phyloP scores from a whole-genome alignment of 371 early-diverging fungal species.

The Gilbertella persicaria region DNA sequence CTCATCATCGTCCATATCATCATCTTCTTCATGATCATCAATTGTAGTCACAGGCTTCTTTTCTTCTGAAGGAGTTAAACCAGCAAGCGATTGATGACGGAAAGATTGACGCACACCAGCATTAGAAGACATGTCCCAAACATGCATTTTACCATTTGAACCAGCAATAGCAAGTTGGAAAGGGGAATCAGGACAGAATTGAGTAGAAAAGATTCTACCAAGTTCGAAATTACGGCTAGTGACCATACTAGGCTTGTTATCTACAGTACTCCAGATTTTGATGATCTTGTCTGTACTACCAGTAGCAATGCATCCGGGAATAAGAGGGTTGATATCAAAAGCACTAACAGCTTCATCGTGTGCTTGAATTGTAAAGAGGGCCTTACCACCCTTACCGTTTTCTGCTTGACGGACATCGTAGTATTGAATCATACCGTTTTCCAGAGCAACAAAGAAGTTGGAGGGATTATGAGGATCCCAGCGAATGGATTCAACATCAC shows the following conservation, averaged over 20 bases:
- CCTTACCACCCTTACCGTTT: conserved; percentile 42
- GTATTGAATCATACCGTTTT: conserved; percentile 87
- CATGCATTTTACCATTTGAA: conserved; percentile 80
- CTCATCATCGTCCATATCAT: conserved; percentile 52
- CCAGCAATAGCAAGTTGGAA: conserved; percentile 86
- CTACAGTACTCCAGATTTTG: conserved; percentile 90
- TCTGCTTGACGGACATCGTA: conserved; percentile 76
- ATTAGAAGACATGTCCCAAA: conserved; percentile 92
- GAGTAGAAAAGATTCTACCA: conserved; percentile 85
- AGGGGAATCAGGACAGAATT: conserved; percentile 89
- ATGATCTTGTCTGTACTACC: conserved; percentile 89
- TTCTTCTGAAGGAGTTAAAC: conserved; percentile 30
- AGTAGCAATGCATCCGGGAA: conserved; percentile 84
- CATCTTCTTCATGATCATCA: conserved; percentile 56
- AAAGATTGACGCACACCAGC: conserved; percentile 77
- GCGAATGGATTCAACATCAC: conserved; percentile 88
- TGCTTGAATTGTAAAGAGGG: conserved; percentile 89
- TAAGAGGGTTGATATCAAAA: conserved; percentile 77
- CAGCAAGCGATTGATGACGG: conserved; percentile 36
- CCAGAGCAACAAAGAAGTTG: conserved; percentile 80
- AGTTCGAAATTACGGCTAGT: conserved; percentile 79
- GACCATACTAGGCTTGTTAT: conserved; percentile 75
- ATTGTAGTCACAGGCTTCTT: conserved; percentile 43
- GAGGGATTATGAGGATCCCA: conserved; percentile 87
- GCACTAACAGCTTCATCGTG: conserved; percentile 90